Conservation (phyloP, 192 early-diverging fungal genomes). For the Coemansia sp. region DNA sequence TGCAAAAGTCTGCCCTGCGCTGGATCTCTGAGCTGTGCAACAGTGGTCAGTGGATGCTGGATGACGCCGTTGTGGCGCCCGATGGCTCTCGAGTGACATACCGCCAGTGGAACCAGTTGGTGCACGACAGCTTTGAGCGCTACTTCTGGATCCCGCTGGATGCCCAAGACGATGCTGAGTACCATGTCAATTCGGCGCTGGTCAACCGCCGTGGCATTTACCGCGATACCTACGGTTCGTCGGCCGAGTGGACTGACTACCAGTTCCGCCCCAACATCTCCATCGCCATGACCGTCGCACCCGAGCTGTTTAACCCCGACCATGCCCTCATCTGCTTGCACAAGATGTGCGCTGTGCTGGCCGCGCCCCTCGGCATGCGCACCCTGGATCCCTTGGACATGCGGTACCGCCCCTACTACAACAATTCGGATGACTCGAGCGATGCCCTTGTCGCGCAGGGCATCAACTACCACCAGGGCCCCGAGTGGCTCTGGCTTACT, state of each 20-base stretch:
- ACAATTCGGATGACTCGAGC: constrained; percentile 84
- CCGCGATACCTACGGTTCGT: constrained; percentile 80
- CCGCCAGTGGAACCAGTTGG: constrained; percentile 73
- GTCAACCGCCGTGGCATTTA: constrained; percentile 92
- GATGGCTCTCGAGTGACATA: constrained; percentile 57
- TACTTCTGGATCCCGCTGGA: constrained; percentile 89
- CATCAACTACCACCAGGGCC: constrained; percentile 97
- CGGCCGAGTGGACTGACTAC: constrained; percentile 76
- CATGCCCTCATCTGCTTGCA: constrained; percentile 74
- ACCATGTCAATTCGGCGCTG: constrained; percentile 56
- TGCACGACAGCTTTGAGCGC: constrained; percentile 82
- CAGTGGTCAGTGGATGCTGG: constrained; percentile 36
- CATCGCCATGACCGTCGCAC: constrained; percentile 91
- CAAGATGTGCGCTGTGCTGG: constrained; percentile 64
- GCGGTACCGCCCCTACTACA: constrained; percentile 91
- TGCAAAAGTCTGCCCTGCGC: constrained; percentile 78
- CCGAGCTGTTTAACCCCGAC: constrained; percentile 81
- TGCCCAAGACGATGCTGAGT: constrained; percentile 59
- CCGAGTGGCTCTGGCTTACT: constrained; percentile 95
- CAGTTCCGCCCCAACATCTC: constrained; percentile 92
- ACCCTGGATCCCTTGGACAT: constrained; percentile 93
- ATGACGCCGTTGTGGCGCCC: constrained; percentile 48
- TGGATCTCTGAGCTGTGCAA: constrained; percentile 70
- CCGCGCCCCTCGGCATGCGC: constrained; percentile 90
- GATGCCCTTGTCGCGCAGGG: constrained; percentile 91